A percentile compares a stretch with the other conserved stretches of the same genome.
Conservation (phyloP, 345 rosid genomes). For the Durio zibethinus region DNA sequence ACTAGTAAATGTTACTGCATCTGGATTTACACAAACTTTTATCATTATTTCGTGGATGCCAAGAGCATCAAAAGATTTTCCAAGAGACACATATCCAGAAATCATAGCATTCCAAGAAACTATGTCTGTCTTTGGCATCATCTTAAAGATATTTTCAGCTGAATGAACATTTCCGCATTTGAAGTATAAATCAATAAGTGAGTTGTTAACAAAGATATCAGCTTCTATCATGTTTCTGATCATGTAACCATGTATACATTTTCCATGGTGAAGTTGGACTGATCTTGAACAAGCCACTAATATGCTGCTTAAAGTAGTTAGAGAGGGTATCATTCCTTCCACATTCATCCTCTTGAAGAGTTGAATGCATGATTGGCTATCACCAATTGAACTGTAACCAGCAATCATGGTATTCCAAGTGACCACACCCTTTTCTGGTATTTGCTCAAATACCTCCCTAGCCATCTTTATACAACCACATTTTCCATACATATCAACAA, state of each 20-base stretch:
- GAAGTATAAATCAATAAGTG: conserved; percentile 61
- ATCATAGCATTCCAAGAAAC: conserved; percentile 68
- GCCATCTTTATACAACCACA: conserved; percentile 62
- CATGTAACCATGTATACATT: conserved; percentile 50
- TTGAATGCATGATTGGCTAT: conserved; percentile 49
- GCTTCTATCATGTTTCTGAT: conserved; percentile 35
- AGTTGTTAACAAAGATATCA: conserved; percentile 36
- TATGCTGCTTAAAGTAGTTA: conserved; percentile 55
- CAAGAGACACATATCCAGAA: conserved; percentile 50
- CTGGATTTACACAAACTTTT: conserved; percentile 42
- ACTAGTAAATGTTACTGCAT: conserved; percentile 62
- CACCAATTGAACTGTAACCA: conserved; percentile 42
- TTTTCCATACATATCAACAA: too few relatives aligned
- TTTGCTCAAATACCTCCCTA: conserved; percentile 46
- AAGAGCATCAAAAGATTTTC: conserved; percentile 51
- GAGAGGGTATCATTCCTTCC: conserved; percentile 49
- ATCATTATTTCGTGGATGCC: conserved; percentile 42
- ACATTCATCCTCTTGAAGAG: conserved; percentile 49
- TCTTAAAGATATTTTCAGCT: conserved; percentile 53
- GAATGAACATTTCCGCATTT: conserved; percentile 47
- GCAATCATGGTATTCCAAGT: conserved; percentile 70
- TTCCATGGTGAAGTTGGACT: conserved; percentile 48
- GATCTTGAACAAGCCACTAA: conserved; percentile 61
- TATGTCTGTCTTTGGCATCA: conserved; percentile 24
- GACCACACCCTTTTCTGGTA: conserved; percentile 41